phyloP scores from a whole-genome alignment of 164 flowering plant genomes.

The Annona cherimola region DNA sequence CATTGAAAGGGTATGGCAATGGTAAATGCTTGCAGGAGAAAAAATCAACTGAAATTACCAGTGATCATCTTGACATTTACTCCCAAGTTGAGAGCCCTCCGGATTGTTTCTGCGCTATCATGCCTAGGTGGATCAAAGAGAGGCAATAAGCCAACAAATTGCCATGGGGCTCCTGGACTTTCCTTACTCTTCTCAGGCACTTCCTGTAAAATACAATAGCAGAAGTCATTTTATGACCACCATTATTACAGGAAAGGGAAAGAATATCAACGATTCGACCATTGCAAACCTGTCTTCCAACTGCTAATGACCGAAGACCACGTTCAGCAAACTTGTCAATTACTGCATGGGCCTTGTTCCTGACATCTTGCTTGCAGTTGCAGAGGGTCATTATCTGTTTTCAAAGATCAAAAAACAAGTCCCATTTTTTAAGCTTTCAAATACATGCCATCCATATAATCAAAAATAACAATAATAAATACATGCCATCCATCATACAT shows the following conservation, averaged over 20 bases:
- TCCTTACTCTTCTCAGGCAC: slow-evolving; percentile 34
- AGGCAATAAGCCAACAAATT: slow-evolving; percentile 37
- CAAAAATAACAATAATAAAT: not conserved
- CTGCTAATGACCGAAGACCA: slow-evolving; percentile 39
- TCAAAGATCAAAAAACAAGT: not conserved
- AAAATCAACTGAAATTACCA: slow-evolving; percentile 11
- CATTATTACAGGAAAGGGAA: not conserved
- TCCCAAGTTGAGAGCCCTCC: slow-evolving; percentile 35
- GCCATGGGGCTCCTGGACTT: slow-evolving; percentile 32
- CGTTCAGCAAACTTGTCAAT: slow-evolving; percentile 36
- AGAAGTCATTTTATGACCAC: not conserved
- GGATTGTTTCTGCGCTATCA: slow-evolving; percentile 32
- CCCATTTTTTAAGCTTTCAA: not conserved
- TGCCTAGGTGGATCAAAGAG: slow-evolving; percentile 39
- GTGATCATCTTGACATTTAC: slow-evolving; percentile 38
- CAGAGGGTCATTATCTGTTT: slow-evolving; percentile 28
- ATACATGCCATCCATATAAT: not conserved
- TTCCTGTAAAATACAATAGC: slow-evolving; percentile 17
- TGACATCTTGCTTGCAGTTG: slow-evolving; percentile 31
- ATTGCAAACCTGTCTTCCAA: slow-evolving; percentile 28
- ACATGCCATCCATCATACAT: too few relatives aligned
- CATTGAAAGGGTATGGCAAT: not conserved
- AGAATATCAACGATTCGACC: not conserved
- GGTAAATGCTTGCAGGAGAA: not conserved
- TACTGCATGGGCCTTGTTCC: slow-evolving; percentile 27